Conservation (phyloP, 1,284 basidiomycete genomes). For the Trametes versicolor region DNA sequence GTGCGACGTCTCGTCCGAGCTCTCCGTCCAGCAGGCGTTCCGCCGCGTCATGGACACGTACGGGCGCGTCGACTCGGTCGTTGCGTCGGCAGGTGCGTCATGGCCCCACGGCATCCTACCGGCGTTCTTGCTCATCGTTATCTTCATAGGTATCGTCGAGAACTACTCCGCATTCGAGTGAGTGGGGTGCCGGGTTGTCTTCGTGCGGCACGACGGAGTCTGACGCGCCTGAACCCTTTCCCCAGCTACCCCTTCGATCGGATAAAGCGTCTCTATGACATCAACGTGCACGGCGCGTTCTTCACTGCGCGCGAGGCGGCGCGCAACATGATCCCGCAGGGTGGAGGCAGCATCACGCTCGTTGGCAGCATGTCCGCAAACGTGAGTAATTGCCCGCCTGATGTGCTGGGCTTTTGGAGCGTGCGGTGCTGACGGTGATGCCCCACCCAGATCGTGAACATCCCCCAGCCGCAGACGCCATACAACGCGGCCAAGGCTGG, state of each 20-base stretch:
- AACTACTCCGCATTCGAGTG: constrained; percentile 92
- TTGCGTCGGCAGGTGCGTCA: constrained; percentile 85
- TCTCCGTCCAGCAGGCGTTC: constrained; percentile 80
- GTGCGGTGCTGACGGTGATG: constrained; percentile 30
- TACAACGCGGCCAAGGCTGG: constrained; percentile 97
- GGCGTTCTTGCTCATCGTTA: constrained; percentile 15
- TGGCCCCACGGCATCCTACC: constrained; percentile 13
- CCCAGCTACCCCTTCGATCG: constrained; percentile 84
- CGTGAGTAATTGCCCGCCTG: constrained; percentile 56
- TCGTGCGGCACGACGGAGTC: constrained; percentile 3
- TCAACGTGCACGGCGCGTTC: constrained; percentile 95
- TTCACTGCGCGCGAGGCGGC: constrained; percentile 96
- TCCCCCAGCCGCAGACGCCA: constrained; percentile 91
- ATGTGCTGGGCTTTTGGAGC: constrained; percentile 6
- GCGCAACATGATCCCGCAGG: constrained; percentile 78
- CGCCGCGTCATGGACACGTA: constrained; percentile 73
- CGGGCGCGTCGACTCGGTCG: constrained; percentile 87
- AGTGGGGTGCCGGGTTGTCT: constrained; percentile 36
- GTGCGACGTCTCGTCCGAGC: constrained; percentile 91
- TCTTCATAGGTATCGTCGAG: constrained; percentile 82
- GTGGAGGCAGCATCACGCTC: constrained; percentile 86
- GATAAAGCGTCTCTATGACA: constrained; percentile 85
- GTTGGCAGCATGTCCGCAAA: constrained; percentile 92
- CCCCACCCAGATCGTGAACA: constrained; percentile 78
- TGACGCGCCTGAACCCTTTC: constrained; percentile 17